phyloP scores from a whole-genome alignment of 1,284 basidiomycete genomes.

The Spongispora temasekensis region DNA sequence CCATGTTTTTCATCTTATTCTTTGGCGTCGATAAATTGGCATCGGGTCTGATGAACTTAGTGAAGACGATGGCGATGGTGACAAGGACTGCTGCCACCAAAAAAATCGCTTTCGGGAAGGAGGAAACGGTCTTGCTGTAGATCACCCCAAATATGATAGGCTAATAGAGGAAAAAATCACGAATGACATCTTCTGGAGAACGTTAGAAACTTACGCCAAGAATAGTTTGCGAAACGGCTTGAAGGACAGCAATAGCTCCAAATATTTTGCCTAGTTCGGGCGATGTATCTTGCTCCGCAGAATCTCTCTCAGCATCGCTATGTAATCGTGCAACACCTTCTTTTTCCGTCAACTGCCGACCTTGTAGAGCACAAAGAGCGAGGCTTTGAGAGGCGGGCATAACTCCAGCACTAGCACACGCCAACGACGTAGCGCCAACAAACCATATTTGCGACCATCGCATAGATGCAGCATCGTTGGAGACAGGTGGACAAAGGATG shows the following conservation, averaged over 20 bases:
- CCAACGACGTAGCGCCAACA: constrained; percentile 55
- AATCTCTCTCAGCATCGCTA: constrained; percentile 2
- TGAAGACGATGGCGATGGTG: constrained; percentile 46
- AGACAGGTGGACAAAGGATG: constrained; percentile 50
- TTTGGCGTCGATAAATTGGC: constrained; percentile 23
- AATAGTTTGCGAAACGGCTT: constrained; percentile 67
- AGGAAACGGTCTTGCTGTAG: constrained; percentile 65
- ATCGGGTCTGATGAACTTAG: constrained; percentile 52
- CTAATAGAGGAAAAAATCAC: constrained; percentile 38
- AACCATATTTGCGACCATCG: constrained; percentile 52
- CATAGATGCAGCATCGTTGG: constrained; percentile 5
- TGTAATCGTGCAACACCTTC: constrained; percentile 22
- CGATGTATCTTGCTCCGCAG: constrained; percentile 24
- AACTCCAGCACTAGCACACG: constrained; percentile 60
- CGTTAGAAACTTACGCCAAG: constrained; percentile 51
- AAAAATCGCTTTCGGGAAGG: constrained; percentile 69
- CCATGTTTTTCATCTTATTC: constrained; percentile 5
- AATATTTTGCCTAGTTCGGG: constrained; percentile 58
- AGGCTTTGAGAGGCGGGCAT: constrained; percentile 70
- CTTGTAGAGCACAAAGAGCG: constrained; percentile 66
- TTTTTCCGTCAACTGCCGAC: constrained; percentile 43
- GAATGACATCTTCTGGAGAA: background rate
- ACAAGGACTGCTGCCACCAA: constrained; percentile 53
- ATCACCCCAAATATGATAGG: constrained; percentile 71
- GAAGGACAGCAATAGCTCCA: constrained; percentile 66